phyloP scores from a whole-genome alignment of 1,284 basidiomycete genomes.

The Blastosporella zonata region DNA sequence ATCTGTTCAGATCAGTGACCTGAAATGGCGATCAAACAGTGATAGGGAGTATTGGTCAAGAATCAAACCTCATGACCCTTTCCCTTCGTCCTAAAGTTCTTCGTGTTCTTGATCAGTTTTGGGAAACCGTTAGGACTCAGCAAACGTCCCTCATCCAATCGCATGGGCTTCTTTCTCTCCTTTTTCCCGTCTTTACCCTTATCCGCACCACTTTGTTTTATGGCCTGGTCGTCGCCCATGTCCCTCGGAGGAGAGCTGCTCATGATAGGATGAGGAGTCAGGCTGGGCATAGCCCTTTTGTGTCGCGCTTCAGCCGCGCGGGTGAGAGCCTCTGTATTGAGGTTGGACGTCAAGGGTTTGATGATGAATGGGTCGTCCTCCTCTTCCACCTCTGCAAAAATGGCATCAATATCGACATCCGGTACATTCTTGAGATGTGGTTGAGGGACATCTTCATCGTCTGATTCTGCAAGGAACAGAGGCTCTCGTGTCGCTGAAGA shows the following conservation, averaged over 20 bases:
- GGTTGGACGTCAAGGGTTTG: constrained; percentile 41
- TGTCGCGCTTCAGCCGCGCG: constrained; percentile 48
- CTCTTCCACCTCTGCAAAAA: constrained; percentile 58
- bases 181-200: constrained; percentile 32
- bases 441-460: constrained; percentile 37
- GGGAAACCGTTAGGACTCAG: constrained; percentile 76
- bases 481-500: constrained; percentile 20
- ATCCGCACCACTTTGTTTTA: constrained; percentile 15
- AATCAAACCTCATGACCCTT: constrained; percentile 83
- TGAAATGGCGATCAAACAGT: constrained; percentile 28
- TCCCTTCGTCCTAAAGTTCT: constrained; percentile 75
- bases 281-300: constrained; percentile 29
- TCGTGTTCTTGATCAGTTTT: constrained; percentile 67
- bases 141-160: constrained; percentile 72
- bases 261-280: constrained; percentile 41
- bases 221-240: constrained; percentile 21
- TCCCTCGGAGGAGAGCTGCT: constrained; percentile 47
- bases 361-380: constrained; percentile 35
- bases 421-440: constrained; percentile 17
- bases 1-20: constrained; percentile 72
- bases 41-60: neutral
- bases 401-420: constrained; percentile 52
- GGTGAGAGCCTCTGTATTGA: constrained; percentile 49
- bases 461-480: constrained; percentile 27
- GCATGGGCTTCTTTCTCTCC: constrained; percentile 50